Base-by-base conservation (phyloP, 108 stramenopile species). In the Poteriospumella lacustris region DNA sequence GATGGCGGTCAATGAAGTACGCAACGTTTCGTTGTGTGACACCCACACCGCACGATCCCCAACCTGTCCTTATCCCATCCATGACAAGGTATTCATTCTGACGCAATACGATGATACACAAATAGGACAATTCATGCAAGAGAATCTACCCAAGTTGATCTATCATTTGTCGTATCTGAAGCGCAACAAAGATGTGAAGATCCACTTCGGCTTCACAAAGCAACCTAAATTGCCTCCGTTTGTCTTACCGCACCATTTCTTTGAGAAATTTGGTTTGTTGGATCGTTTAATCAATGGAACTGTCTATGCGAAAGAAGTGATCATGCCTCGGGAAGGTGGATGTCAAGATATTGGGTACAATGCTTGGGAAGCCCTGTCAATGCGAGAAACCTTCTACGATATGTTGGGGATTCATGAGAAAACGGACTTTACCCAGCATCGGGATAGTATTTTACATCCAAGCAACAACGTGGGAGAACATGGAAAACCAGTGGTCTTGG, bases 291-390 rank as follows among this genome's bases (percentile, higher is more conserved):
- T 64, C 36, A 64, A 64, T 64, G 60, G 60, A 5, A 64, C 29
- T 64, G 5, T 64, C 60, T 64, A 12, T 64, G 60, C 60, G 31
- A 34, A 64, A 3, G 31, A 64, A 33, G 15, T 64, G 12, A 31
- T 64, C 60, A 64, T 64, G 60, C 60, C 60, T 34, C 28, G 60
- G 36, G 60, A 64, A 64, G 60, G 60, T 34, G 60, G 60, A 31
- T 64, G 60, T 64, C 60, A 64, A 64, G 60, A 64, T 24, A 64
- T 64, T 64, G 60, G 60, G 3, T 64, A 64, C 36, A 64, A 64
- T 33, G 60, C 60, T 19, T 64, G 60, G 60, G 60, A 64, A 24
- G 24, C 24, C 9, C 33, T 64, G 15, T 34, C 29, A 34, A 64
- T 64, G 60, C 15, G 60, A 24, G 60, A 64, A 64, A 64, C 5